Base-by-base conservation (phyloP, 768 basidiomycete species). In the Candolleomyces aberdarensis region DNA sequence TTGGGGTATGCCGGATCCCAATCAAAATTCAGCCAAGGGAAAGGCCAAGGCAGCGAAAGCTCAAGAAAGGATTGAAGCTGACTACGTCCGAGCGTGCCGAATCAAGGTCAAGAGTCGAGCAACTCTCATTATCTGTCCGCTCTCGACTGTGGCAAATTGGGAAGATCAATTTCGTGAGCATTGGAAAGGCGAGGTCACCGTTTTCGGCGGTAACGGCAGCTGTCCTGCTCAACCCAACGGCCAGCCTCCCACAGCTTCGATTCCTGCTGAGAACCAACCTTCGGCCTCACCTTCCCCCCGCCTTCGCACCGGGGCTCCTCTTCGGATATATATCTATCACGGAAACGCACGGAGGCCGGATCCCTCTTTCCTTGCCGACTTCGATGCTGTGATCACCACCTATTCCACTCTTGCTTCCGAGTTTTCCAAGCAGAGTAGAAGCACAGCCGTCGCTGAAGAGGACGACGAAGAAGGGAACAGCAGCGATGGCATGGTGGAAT, bases 131-230 rank as follows among this genome's bases (percentile, higher is more conserved):
- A 84, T 99, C 31, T 98, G 97, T 68, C 97, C 97, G 7, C 80
- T 99, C 41, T 95, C 94, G 11, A 99, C 97, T 5, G 94, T 99
- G 2, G 87, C 92, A 52, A 98, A 98, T 69, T 99, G 97, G 97
- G 97, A 99, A 76, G 94, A 96, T 59, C 97, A 99, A 73, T 94
- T 99, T 69, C 85, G 90, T 60, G 97, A 99, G 70, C 97, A 99
- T 72, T 98, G 95, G 95, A 85, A 84, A 64, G 95, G 95, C 8
- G 85, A 88, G 58, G 94, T 97, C 3, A 79, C 80, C 22, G 89
- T 97, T 46, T 80, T 89, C 57, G 94, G 96, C 19, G 94, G 94
- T 13, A 82, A 80, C 43, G 87, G 88, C 43, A 79, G 78, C 11
- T 58, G 65, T 73, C 17, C 70, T 72, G 13, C 60, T 43, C 74